Evolutionary conservation across 768 basidiomycete genomes (phyloP).

Genomic region (Albatrellus ellisii): DNA sequence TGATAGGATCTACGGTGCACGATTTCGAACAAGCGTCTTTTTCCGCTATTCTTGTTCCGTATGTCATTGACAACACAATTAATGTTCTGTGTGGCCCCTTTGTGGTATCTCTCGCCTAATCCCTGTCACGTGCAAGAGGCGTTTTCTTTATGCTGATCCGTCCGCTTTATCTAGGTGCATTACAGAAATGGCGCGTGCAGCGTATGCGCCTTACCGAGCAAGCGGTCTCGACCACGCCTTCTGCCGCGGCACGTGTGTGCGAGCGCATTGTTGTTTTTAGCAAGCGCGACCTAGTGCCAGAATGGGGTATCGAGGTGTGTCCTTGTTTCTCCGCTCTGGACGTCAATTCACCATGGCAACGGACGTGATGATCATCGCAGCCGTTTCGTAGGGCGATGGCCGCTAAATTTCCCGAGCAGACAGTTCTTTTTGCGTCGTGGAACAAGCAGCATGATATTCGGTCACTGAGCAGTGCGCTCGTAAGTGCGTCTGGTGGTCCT

Average conservation of each 20-base stretch:
- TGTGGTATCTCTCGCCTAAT: conserved; percentile 1
- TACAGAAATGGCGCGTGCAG: conserved; percentile 10
- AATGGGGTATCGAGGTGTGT: conserved; percentile 75
- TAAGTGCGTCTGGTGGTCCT: conserved; percentile 41
- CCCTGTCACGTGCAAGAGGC: background rate
- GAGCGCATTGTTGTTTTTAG: conserved; percentile 87
- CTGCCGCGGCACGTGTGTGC: conserved; percentile 27
- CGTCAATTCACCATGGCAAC: too few species aligned
- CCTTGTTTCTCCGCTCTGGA: too few species aligned
- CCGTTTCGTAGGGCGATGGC: conserved; percentile 67
- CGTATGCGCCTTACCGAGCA: conserved; percentile 9
- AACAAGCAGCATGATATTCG: conserved; percentile 54
- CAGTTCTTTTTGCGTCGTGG: conserved; percentile 59
- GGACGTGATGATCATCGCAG: conserved; percentile 23
- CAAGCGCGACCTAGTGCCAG: conserved; percentile 84
- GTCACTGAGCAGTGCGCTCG: conserved; percentile 48
- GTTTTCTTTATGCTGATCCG: conserved; percentile 5
- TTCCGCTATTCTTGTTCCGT: too few species aligned
- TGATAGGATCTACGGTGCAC: too few species aligned
- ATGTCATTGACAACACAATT: too few species aligned
- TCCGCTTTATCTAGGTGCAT: conserved; percentile 3
- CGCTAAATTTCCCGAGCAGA: conserved; percentile 56
- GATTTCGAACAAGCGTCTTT: too few species aligned
- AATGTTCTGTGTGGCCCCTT: background rate
- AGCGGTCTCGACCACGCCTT: conserved; percentile 7